A percentile compares a stretch with the other conserved stretches of the same genome.
Evolutionary conservation across 257 asterid species (phyloP).

Genomic region (Lithospermum erythrorhizon): DNA sequence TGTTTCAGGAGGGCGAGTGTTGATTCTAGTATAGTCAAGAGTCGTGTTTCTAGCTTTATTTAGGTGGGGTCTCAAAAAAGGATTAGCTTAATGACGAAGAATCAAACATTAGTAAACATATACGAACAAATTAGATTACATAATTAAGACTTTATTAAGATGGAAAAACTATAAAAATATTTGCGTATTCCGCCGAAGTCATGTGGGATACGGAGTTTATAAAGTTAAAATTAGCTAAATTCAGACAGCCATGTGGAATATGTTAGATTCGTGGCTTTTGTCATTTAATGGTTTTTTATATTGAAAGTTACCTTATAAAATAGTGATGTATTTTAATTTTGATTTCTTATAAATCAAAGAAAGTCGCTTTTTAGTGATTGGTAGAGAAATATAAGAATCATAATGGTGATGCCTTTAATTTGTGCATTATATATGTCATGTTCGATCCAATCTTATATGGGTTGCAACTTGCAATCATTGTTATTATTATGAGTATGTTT

Average conservation of each 20-base stretch:
- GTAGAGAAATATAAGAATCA: neutral
- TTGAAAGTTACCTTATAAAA: neutral
- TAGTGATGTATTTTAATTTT: neutral
- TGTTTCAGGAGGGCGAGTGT: neutral
- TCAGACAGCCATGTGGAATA: slow-evolving; percentile 1
- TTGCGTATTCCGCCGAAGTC: slow-evolving; percentile 11
- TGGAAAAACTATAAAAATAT: neutral
- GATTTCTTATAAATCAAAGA: slow-evolving; percentile 1
- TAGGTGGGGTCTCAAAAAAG: slow-evolving; percentile 21
- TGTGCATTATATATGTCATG: neutral
- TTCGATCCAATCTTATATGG: neutral
- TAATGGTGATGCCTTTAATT: neutral
- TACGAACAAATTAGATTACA: neutral
- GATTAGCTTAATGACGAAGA: slow-evolving; percentile 4
- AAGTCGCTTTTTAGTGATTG: neutral
- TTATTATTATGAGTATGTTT: no score
- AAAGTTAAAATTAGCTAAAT: slow-evolving; percentile 1
- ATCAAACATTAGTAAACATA: neutral
- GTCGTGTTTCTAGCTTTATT: slow-evolving; percentile 21
- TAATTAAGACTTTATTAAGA: neutral
- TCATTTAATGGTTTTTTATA: neutral
- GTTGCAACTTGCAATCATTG: no score
- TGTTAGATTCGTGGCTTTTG: neutral
- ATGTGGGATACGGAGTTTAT: slow-evolving; percentile 20
- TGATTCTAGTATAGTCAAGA: neutral